Percentiles rank a stretch among this genome's conserved stretches.
These are phyloP conservation scores for Penicillium sp. DNA, from an alignment of 2,329 filamentous ascomycete species.

Conservation along the genomic window DNA sequence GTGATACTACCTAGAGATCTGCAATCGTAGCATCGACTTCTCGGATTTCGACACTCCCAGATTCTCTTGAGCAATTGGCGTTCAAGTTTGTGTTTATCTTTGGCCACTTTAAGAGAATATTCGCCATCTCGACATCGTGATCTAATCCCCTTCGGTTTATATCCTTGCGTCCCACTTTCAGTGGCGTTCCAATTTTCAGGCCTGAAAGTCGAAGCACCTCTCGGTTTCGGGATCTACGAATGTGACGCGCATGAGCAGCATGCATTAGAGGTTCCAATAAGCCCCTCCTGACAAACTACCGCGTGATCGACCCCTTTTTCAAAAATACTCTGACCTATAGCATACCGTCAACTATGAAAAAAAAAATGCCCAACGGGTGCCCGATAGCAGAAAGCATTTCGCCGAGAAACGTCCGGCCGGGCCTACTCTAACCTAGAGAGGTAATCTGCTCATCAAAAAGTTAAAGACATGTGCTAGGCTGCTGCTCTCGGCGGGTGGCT, in stretches of 20 bases:
- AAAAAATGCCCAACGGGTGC: slow-evolving; percentile 17
- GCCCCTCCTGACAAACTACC: not conserved
- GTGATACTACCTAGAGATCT: too few species aligned
- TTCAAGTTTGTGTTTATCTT: too few species aligned
- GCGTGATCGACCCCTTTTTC: slow-evolving; percentile 8
- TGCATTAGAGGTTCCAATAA: not conserved
- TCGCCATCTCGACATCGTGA: too few species aligned
- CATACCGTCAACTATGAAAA: not conserved
- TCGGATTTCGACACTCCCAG: too few species aligned
- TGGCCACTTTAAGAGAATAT: too few species aligned
- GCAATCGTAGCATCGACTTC: too few species aligned
- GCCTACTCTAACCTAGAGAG: not conserved
- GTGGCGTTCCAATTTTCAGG: not conserved
- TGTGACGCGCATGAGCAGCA: not conserved
- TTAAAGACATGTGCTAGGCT: not conserved
- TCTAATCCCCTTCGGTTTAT: too few species aligned
- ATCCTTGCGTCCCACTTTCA: too few species aligned
- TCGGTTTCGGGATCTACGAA: not conserved
- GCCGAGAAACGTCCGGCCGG: slow-evolving; percentile 7
- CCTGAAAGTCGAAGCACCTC: not conserved
- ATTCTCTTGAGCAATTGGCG: too few species aligned
- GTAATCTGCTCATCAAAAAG: not conserved
- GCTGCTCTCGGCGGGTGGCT: slow-evolving; percentile 2
- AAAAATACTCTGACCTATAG: not conserved
- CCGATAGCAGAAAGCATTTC: slow-evolving; percentile 12